phyloP scores from a whole-genome alignment of 2,329 filamentous ascomycete genomes.

The Aureobasidium pullulans region DNA sequence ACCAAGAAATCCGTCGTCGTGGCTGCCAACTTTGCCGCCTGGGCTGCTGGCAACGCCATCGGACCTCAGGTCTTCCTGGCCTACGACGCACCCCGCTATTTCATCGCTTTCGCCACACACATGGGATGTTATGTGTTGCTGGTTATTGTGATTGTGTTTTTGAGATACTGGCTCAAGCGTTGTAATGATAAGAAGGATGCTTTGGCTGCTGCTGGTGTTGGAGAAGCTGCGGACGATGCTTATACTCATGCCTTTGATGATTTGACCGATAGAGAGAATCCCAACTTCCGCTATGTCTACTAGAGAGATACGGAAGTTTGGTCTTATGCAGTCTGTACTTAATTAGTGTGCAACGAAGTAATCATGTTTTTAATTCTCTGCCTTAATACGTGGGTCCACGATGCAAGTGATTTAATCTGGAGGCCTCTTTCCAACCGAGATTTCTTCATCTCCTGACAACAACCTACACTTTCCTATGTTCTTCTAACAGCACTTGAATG shows the following conservation, averaged over 20 bases:
- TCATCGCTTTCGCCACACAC: slow-evolving; percentile 62
- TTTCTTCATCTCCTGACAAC: too few relatives aligned
- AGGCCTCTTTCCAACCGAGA: too few relatives aligned
- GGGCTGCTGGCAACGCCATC: slow-evolving; percentile 59
- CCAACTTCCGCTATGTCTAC: slow-evolving; percentile 29
- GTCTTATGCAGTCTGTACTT: background rate
- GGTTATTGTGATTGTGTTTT: slow-evolving; percentile 27
- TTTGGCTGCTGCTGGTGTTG: slow-evolving; percentile 20
- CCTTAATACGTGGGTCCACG: too few relatives aligned
- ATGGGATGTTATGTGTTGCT: slow-evolving; percentile 56
- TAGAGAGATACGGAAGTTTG: background rate
- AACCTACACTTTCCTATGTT: too few relatives aligned
- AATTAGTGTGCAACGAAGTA: background rate
- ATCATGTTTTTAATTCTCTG: too few relatives aligned
- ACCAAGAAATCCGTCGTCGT: slow-evolving; percentile 66
- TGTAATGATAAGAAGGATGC: slow-evolving; percentile 35
- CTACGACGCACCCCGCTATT: slow-evolving; percentile 56
- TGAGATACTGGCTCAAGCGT: slow-evolving; percentile 34
- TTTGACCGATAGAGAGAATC: slow-evolving; percentile 26
- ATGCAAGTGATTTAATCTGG: too few relatives aligned
- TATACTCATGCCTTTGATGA: slow-evolving; percentile 27
- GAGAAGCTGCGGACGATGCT: slow-evolving; percentile 17
- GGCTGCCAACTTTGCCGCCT: slow-evolving; percentile 60
- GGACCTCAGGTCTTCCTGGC: slow-evolving; percentile 58
- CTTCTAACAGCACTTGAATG: too few relatives aligned